These are phyloP conservation scores for Penicillium robsamsonii DNA, from an alignment of 495 filamentous ascomycete genomes.

Conservation along the genomic window DNA sequence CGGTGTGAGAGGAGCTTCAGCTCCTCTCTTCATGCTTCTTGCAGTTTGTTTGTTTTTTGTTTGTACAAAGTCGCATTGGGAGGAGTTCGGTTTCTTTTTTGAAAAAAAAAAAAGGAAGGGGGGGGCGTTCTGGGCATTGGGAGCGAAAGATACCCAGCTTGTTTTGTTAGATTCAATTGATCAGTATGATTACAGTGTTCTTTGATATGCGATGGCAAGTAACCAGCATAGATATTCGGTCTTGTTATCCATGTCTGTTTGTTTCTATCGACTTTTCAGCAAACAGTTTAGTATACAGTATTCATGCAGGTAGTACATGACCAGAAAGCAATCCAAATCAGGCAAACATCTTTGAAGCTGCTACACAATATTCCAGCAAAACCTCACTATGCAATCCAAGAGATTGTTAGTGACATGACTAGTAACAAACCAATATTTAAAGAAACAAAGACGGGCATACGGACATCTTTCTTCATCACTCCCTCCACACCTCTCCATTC, in stretches of 20 bases:
- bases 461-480: background rate
- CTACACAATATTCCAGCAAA: background rate
- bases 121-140: background rate
- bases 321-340: background rate
- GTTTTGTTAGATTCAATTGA: background rate
- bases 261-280: background rate
- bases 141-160: conserved; percentile 8
- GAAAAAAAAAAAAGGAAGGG: background rate
- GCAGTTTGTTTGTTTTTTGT: background rate
- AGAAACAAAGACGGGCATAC: background rate
- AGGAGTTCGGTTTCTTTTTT: background rate
- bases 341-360: background rate
- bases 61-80: background rate
- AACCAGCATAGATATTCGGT: background rate
- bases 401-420: background rate
- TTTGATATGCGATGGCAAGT: background rate
- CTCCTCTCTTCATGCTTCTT: background rate
- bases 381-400: background rate
- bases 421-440: background rate
- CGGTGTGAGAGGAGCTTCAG: background rate
- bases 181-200: background rate
- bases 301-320: background rate
- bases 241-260: background rate
- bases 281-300: background rate
- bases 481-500: background rate